Conservation (phyloP, 2,329 filamentous ascomycete species). For the Blastomyces parvus region DNA sequence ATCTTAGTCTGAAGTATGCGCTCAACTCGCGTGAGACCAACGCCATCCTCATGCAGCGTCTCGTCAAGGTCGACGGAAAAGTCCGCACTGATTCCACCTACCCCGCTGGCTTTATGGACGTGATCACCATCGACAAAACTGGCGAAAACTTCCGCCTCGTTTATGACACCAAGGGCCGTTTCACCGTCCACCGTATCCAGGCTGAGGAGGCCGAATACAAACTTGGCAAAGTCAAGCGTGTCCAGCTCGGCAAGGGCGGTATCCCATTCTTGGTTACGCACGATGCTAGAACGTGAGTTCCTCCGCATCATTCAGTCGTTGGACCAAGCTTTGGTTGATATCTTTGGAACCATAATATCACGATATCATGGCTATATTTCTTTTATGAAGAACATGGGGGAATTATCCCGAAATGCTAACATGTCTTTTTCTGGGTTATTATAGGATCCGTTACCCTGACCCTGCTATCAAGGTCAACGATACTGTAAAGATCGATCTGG, state of each 20-base stretch:
- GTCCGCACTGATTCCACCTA: constrained; percentile 98
- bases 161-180: constrained; percentile 99
- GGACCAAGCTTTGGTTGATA: constrained; percentile 93
- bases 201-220: constrained; percentile 99
- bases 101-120: constrained; percentile 98
- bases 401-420: constrained; percentile 30
- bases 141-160: constrained; percentile 99
- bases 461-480: constrained; percentile 99
- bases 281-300: constrained; percentile 99
- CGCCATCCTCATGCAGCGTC: constrained; percentile 97
- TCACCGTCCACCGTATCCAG: constrained; percentile 99
- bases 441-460: constrained; percentile 98
- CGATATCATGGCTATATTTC: constrained; percentile 17
- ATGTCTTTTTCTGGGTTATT: constrained; percentile 11
- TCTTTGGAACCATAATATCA: constrained; percentile 26
- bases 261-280: constrained; percentile 99
- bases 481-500: constrained; percentile 97
- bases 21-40: constrained; percentile 97
- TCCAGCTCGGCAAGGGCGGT: constrained; percentile 97
- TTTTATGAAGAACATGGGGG: not conserved
- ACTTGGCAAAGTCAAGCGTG: constrained; percentile 99
- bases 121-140: constrained; percentile 98
- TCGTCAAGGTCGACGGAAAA: constrained; percentile 99
- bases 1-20: constrained; percentile 90
- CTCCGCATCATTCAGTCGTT: constrained; percentile 99